A percentile compares a stretch with the other conserved stretches of the same genome.
Conservation (phyloP, 345 rosid species). For the Durio zibethinus region DNA sequence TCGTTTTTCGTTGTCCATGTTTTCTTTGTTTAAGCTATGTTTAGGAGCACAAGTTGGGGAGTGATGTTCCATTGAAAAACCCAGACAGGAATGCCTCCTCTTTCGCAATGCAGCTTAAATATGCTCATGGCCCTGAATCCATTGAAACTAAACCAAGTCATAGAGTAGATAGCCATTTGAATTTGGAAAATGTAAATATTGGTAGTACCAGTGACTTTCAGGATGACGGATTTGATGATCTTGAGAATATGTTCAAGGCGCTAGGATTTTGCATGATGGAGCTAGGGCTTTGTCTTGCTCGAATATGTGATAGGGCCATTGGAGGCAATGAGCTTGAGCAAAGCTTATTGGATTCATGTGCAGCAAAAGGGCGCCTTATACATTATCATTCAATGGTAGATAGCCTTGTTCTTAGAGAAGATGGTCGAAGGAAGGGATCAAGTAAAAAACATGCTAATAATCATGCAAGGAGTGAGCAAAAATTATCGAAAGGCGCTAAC, state of each 20-base stretch:
- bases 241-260: constrained; percentile 50
- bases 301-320: constrained; percentile 63
- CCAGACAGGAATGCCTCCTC: constrained; percentile 76
- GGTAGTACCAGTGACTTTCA: constrained; percentile 13
- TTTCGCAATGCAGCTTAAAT: constrained; percentile 68
- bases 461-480: constrained; percentile 20
- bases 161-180: background rate
- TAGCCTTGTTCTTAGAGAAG: constrained; percentile 38
- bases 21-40: constrained; percentile 12
- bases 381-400: constrained; percentile 80
- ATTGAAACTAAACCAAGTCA: constrained; percentile 15
- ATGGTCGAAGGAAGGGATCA: constrained; percentile 28
- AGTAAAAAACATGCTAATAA: constrained; percentile 22
- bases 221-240: constrained; percentile 46
- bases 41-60: constrained; percentile 77
- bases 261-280: constrained; percentile 81
- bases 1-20: constrained; percentile 2
- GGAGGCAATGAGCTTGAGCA: constrained; percentile 68
- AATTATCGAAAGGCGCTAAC: constrained; percentile 12
- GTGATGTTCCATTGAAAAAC: constrained; percentile 77
- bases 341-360: constrained; percentile 63
- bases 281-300: constrained; percentile 63
- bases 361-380: constrained; percentile 82
- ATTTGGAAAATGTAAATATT: constrained; percentile 15
- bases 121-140: constrained; percentile 31